Evolutionary conservation across 345 rosid genomes (phyloP).

Genomic region (Bretschneidera sinensis): DNA sequence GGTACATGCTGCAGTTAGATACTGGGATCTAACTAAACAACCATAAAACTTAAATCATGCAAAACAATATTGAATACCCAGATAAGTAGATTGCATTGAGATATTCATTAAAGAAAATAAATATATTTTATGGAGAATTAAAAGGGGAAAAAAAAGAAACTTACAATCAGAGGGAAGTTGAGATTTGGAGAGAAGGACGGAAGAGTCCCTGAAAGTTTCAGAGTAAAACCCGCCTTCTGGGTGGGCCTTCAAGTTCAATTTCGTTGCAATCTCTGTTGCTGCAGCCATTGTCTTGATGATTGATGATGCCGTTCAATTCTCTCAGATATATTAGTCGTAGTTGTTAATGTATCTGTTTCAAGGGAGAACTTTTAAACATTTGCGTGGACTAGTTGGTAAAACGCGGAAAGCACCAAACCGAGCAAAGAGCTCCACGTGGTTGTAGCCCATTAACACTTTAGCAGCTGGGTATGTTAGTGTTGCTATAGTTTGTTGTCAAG

Average conservation of each 20-base stretch:
- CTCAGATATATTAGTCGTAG: no score
- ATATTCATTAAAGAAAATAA: not conserved
- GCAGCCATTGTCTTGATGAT: slow-evolving; percentile 52
- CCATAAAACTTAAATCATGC: not conserved
- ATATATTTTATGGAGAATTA: no score
- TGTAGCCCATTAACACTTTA: no score
- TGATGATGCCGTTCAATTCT: no score
- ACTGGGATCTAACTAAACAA: not conserved
- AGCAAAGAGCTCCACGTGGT: no score
- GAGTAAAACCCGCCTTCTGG: slow-evolving; percentile 79
- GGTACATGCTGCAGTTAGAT: not conserved
- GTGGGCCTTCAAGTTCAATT: slow-evolving; percentile 59
- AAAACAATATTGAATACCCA: not conserved
- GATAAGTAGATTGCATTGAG: slow-evolving; percentile 6
- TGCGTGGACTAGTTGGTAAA: no score
- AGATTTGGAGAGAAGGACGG: slow-evolving; percentile 65
- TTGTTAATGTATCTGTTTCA: no score
- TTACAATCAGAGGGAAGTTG: slow-evolving; percentile 76
- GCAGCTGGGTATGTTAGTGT: no score
- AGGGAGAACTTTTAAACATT: no score
- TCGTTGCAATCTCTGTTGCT: slow-evolving; percentile 46
- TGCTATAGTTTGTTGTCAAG: no score
- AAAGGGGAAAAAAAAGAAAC: slow-evolving; percentile 11
- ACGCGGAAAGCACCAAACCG: no score
- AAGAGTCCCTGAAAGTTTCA: slow-evolving; percentile 72